Evolutionary conservation across 345 rosid species (phyloP).

Genomic region (Heritiera littoralis): DNA sequence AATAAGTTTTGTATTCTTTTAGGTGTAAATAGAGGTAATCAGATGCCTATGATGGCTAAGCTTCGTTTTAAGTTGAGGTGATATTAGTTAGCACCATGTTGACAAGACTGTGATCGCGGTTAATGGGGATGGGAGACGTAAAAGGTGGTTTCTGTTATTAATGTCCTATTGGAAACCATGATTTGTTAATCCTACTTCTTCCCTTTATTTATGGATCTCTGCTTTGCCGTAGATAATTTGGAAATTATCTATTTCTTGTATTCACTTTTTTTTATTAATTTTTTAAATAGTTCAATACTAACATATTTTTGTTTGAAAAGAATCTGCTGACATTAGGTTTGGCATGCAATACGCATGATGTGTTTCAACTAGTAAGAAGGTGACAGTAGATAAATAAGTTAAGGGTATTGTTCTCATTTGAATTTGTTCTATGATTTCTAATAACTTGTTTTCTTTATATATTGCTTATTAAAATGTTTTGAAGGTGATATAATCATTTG

Average conservation of each 20-base stretch:
- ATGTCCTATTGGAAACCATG: background rate
- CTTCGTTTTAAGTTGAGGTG: background rate
- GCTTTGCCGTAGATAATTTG: background rate
- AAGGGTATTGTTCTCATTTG: background rate
- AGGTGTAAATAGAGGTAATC: background rate
- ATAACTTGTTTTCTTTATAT: background rate
- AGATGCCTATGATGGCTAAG: background rate
- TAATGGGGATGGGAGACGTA: background rate
- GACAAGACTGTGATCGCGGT: background rate
- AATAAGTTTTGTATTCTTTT: background rate
- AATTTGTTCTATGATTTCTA: slow-evolving; percentile 10
- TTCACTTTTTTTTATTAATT: background rate
- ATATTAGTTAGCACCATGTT: background rate
- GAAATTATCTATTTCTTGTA: background rate
- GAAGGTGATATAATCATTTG: slow-evolving; percentile 12
- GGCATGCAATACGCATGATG: background rate
- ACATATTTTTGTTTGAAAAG: background rate
- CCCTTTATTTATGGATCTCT: background rate
- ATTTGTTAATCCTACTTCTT: background rate
- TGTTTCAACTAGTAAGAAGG: slow-evolving; percentile 9
- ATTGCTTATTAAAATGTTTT: slow-evolving; percentile 5
- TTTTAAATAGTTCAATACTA: background rate
- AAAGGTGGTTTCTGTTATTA: background rate
- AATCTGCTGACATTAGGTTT: background rate
- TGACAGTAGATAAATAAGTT: background rate